Conservation (phyloP, 306 rosid species). For the Dalbergia cochinchinensis region DNA sequence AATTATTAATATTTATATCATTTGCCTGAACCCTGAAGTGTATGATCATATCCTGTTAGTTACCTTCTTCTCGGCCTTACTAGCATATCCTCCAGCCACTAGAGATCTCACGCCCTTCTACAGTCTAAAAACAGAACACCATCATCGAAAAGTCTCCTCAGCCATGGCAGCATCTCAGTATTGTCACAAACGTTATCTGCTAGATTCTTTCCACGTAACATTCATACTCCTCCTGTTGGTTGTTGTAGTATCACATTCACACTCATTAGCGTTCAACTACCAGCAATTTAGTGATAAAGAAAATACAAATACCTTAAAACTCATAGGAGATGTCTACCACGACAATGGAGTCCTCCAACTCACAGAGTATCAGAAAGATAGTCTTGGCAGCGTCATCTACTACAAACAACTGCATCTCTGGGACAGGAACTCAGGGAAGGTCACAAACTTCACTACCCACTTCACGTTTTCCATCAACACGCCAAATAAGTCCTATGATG, state of each 20-base stretch:
- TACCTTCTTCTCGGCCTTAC: no score
- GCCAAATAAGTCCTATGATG: neutral
- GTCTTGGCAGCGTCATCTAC: constrained; percentile 24
- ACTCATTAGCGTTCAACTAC: constrained; percentile 11
- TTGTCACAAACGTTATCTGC: neutral
- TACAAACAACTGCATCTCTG: constrained; percentile 28
- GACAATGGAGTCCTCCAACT: constrained; percentile 33
- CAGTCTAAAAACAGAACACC: no score
- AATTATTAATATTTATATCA: no score
- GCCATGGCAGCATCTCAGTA: constrained; percentile 17
- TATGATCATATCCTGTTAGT: no score
- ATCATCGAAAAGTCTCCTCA: neutral
- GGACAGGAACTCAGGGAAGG: constrained; percentile 5
- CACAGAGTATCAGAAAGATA: constrained; percentile 12
- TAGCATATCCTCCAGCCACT: no score
- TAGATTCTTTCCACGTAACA: neutral
- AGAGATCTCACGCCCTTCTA: no score
- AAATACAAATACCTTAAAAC: neutral
- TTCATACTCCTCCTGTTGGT: neutral
- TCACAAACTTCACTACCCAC: constrained; percentile 46
- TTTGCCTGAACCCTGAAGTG: no score
- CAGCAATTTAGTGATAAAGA: constrained; percentile 3
- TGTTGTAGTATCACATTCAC: neutral
- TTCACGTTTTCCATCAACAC: constrained; percentile 52
- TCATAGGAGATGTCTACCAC: constrained; percentile 16